A percentile compares a stretch with the other conserved stretches of the same genome.
These are phyloP conservation scores for Suhomyces guaymorum DNA, from an alignment of 1,139 yeast genomes.

Conservation along the genomic window DNA sequence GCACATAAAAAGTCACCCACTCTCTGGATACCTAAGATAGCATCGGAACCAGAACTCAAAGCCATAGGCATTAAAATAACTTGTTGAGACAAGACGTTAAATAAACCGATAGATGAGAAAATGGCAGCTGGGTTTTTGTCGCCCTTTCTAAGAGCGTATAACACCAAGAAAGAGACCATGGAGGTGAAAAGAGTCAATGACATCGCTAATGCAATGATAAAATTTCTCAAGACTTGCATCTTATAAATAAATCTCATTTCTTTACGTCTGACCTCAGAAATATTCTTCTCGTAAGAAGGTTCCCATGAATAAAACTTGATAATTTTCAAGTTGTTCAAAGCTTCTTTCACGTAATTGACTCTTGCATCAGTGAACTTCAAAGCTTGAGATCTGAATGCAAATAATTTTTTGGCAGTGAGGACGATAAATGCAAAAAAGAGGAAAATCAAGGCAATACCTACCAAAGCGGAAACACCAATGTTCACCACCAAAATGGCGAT, in stretches of 20 bases:
- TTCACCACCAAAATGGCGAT: conserved; percentile 66
- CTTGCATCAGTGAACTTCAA: conserved; percentile 57
- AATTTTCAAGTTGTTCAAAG: conserved; percentile 63
- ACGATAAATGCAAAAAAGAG: conserved; percentile 43
- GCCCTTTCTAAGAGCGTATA: conserved; percentile 50
- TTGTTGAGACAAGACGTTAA: conserved; percentile 56
- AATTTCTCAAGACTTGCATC: conserved; percentile 58
- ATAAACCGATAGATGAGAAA: conserved; percentile 79
- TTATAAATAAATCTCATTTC: conserved; percentile 53
- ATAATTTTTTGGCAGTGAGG: conserved; percentile 36
- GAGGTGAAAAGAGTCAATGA: conserved; percentile 69
- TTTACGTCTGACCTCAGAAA: conserved; percentile 45
- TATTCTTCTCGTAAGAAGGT: conserved; percentile 49
- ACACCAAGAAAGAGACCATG: conserved; percentile 69
- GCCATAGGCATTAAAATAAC: conserved; percentile 71
- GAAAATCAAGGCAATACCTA: conserved; percentile 52
- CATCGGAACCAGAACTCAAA: conserved; percentile 67
- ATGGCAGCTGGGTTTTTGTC: conserved; percentile 65
- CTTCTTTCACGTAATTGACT: conserved; percentile 62
- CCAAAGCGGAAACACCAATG: conserved; percentile 72
- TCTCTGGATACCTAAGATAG: conserved; percentile 62
- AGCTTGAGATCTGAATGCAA: conserved; percentile 44
- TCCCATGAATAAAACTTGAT: conserved; percentile 76
- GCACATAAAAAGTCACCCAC: conserved; percentile 52
- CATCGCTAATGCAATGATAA: conserved; percentile 57